Evolutionary conservation across 2,329 filamentous ascomycete species (phyloP), one percentile per base, ranked within the genome.

Genomic region (Cercospora sesami): DNA sequence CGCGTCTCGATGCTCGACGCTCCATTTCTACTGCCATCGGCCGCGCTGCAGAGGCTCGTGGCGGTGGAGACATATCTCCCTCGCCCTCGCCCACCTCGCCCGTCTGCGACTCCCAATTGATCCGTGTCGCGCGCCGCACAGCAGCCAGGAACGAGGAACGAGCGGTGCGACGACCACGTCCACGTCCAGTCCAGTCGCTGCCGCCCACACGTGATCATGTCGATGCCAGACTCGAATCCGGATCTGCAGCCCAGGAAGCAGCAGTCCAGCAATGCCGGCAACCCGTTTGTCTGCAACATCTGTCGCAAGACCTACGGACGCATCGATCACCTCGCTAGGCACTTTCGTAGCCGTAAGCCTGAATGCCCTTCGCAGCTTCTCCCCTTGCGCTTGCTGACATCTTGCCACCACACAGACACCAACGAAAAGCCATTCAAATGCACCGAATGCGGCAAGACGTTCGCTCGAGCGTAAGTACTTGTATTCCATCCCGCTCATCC

Each of bases 401-500:
- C 12, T 21, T 9, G n/a, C n/a, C 23, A 9, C 5, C 26, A 21
- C n/a, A n/a, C 39, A 71, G 69, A 72, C 55, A 72, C 70, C 48
- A 72, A 70, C 30, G 70, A 72, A 61, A 72, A 70, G 61, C 70
- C 70, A 9, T 72, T 72, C 60, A 63, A 62, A 31, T 72, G 70
- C 57, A 51, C 62, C 2, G 68, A 72, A 42, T 72, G 70, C 39
- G 65, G 66, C 10, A 72, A 72, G 58, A 70, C 70, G 18, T 72
- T 72, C 53, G 70, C 70, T 16, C 60, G 70, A 68, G 70, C 68
- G 70, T 72, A 66, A 69, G 70, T 67, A 23, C 18, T 36, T 51
- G 31, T 31, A 36, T 36, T 4, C 31, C 31, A 14, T 36, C 10
- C 58, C 12, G 9, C 18, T 53, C 48, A 12, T 7, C 33, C 33